Evolutionary conservation across 179 eudicot genomes (phyloP).

Genomic region (Beta corolliflora): DNA sequence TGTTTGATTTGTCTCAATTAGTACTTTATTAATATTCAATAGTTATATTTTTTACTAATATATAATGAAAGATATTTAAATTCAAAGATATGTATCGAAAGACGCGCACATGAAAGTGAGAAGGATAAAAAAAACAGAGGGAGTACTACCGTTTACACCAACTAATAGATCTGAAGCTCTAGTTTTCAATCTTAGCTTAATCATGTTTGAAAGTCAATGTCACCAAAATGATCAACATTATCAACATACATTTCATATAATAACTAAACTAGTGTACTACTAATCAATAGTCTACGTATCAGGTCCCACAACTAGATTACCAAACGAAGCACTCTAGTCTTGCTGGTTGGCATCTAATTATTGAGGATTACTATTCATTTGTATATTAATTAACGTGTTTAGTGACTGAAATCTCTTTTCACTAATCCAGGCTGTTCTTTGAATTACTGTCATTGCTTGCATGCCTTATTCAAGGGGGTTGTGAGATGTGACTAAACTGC

Average conservation of each 20-base stretch:
- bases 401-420: background rate
- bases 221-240: background rate
- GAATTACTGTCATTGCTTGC: conserved; percentile 1
- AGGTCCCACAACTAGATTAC: conserved; percentile 22
- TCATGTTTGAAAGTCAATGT: background rate
- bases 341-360: conserved; percentile 8
- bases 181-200: background rate
- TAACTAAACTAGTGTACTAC: background rate
- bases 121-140: no score
- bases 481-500: background rate
- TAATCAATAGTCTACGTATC: conserved; percentile 14
- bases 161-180: conserved; percentile 1
- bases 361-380: conserved; percentile 10
- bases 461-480: background rate
- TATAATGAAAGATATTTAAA: no score
- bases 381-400: conserved; percentile 28
- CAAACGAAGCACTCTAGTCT: no score
- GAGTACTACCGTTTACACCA: background rate
- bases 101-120: no score
- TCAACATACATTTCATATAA: background rate
- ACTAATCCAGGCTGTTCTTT: background rate
- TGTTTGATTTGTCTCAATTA: no score
- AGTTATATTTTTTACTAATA: no score
- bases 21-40: no score
- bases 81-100: no score